Conservation (phyloP, 768 basidiomycete genomes). For the Nidularia sp. region DNA sequence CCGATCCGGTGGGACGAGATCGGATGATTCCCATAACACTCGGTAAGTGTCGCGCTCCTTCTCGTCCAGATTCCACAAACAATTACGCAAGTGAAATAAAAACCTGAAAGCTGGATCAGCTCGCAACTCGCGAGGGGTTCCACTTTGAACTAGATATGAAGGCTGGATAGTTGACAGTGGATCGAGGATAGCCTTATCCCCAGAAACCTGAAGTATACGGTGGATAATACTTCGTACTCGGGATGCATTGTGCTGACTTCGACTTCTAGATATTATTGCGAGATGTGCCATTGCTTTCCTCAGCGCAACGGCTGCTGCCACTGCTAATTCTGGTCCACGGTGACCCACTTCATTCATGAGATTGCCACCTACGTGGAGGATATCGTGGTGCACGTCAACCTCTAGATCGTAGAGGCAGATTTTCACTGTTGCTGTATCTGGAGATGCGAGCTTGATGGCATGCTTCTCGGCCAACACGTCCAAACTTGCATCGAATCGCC, state of each 20-base stretch:
- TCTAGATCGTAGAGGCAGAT: constrained; percentile 10
- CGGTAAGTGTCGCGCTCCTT: constrained; percentile 16
- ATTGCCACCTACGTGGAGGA: constrained; percentile 8
- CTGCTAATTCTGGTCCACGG: constrained; percentile 35
- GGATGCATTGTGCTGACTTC: constrained; percentile 20
- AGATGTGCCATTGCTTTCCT: constrained; percentile 18
- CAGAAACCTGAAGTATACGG: constrained; percentile 48
- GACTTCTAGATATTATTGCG: constrained; percentile 16
- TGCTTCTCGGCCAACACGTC: constrained; percentile 27
- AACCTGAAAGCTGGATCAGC: constrained; percentile 71
- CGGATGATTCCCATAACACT: background rate
- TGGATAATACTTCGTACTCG: constrained; percentile 37
- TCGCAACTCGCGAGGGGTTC: constrained; percentile 63
- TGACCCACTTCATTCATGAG: constrained; percentile 23
- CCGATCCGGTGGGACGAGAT: background rate
- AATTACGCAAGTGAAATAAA: constrained; percentile 72
- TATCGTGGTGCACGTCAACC: constrained; percentile 1
- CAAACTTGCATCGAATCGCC: constrained; percentile 15
- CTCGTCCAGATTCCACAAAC: constrained; percentile 40
- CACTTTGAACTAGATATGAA: constrained; percentile 77
- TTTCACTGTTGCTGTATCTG: constrained; percentile 21
- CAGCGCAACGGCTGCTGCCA: constrained; percentile 26
- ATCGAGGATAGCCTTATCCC: constrained; percentile 52
- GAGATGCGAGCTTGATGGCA: constrained; percentile 14
- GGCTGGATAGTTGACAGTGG: constrained; percentile 82